Base-by-base conservation (phyloP, 371 early-diverging fungal genomes). In the Mycotypha africana region DNA sequence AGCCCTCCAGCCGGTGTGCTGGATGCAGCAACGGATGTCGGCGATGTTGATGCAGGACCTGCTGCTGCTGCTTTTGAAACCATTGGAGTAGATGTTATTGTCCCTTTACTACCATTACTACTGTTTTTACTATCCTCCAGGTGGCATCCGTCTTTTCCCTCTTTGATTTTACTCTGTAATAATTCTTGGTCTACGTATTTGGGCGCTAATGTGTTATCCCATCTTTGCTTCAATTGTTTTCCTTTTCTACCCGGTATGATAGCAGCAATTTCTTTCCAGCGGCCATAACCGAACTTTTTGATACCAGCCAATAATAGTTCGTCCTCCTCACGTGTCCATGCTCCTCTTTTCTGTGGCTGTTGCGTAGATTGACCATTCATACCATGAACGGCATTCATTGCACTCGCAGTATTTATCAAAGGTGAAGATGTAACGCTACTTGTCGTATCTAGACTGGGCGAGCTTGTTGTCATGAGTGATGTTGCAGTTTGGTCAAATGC, bases 291-390 rank as follows among this genome's bases (percentile, higher is more conserved):
- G 32, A 54, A 60, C 9, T 53, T 62, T 25, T 65, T 67, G 24
- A 71, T 71, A 11, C 71, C 71, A 4, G 47, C 48, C 21, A 71
- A 45, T 28, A 71, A 39, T 19, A 67, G 42, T 2, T 71, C 71
- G 34, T 71, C 71, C 47, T 71, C 71, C 55, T 71, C 71, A 2
- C 47, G 48, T 42, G 71, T 71, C 70, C 70, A 70, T 21, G 50
- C 43, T 2, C 66, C 66, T 40, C 66, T 54, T 35, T 68, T 72
- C 36, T 58, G 57, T 34, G 30, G 42, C n/a, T 33, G 14, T 11
- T 4, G 14, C 9, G 10, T 6, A 6, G 34, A 33, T 33, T 6
- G 4, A 11, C 11, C 42, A 15, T 46, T 38, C 17, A 52, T 30
- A 17, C 56, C 11, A 7, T 28, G 5, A n/a, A n/a, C n/a, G n/a